phyloP scores from a whole-genome alignment of 139 green algal species.

The Nannochloris sp. region DNA sequence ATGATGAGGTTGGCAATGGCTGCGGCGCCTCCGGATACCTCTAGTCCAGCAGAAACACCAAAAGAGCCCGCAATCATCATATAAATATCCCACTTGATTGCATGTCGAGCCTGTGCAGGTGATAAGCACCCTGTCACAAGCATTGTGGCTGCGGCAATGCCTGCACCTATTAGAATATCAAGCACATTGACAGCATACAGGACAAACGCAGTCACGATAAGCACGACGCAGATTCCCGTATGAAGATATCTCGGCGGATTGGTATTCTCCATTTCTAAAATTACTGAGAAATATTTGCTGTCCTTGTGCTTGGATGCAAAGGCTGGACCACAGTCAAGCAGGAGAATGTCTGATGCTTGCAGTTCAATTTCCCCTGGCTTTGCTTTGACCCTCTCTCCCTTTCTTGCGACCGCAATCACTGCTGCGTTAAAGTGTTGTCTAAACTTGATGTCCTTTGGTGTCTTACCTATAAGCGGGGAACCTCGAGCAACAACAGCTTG shows the following conservation, averaged over 20 bases:
- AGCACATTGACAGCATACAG: conserved; percentile 13
- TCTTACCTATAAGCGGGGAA: conserved; percentile 33
- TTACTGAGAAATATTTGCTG: conserved; percentile 39
- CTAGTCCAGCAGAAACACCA: conserved; percentile 30
- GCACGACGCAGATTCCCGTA: conserved; percentile 28
- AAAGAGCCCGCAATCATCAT: conserved; percentile 46
- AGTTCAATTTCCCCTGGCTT: conserved; percentile 45
- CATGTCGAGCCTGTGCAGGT: conserved; percentile 32
- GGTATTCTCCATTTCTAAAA: conserved; percentile 45
- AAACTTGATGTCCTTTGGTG: conserved; percentile 54
- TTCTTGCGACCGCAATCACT: conserved; percentile 64
- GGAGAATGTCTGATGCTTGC: conserved; percentile 40
- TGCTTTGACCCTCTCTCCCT: conserved; percentile 26
- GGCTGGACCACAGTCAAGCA: conserved; percentile 40
- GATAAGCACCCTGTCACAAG: conserved; percentile 52
- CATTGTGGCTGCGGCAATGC: conserved; percentile 48
- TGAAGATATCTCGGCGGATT: conserved; percentile 34
- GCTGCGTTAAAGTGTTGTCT: conserved; percentile 61
- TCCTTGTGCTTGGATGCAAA: conserved; percentile 42
- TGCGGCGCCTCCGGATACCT: conserved; percentile 30
- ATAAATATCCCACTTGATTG: conserved; percentile 44
- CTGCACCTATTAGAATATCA: conserved; percentile 26
- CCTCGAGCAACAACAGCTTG: conserved; percentile 47
- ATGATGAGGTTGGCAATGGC: conserved; percentile 37
- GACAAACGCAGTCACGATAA: conserved; percentile 41